Base-by-base conservation (phyloP, 441 rosid species). In the Euphorbia corollata region DNA sequence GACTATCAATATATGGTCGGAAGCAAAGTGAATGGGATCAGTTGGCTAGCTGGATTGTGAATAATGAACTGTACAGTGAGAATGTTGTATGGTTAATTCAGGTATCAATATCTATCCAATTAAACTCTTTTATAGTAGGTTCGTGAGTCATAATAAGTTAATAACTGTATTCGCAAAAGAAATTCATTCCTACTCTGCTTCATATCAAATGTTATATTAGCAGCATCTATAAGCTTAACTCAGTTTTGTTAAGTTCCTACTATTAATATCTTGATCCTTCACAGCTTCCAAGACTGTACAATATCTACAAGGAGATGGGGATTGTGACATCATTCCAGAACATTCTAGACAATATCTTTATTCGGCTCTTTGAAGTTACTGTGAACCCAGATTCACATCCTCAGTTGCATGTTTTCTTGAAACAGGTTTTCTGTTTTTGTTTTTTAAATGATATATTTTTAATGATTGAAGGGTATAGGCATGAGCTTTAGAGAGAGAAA, bases 1-100 rank as follows among this genome's bases (percentile, higher is more conserved):
- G 99, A 79, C 75, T 95, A 82, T 95, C 99, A 36, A 94, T 94
- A 72, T 91, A 94, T 61, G 99, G 99, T 50, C 80, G 99, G 81
- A 95, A 95, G 84, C 92, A 90, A 87, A 91, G 98, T 68, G 98
- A 95, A 71, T 95, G 99, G 99, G 99, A 95, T 70, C 98, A 95
- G 75, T 51, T 91, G 75, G 99, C 99, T 65, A 90, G 98, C 82
- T 95, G 99, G 99, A 91, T 95, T 71, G 96, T 95, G 76, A 95
- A 95, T 83, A 95, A 91, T 78, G 98, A 91, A 60, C 77, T 95
- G 74, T 95, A 95, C 82, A 89, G 92, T 70, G 95, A 88, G 83
- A 91, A 91, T 71, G 98, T 91, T 78, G 98, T 95, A 63, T 95
- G 99, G 99, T 85, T 95, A 69, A 95, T 95, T 77, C 99, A 94